Evolutionary conservation across 495 filamentous ascomycete species (phyloP).

Genomic region (Astrocystis sublimbata): DNA sequence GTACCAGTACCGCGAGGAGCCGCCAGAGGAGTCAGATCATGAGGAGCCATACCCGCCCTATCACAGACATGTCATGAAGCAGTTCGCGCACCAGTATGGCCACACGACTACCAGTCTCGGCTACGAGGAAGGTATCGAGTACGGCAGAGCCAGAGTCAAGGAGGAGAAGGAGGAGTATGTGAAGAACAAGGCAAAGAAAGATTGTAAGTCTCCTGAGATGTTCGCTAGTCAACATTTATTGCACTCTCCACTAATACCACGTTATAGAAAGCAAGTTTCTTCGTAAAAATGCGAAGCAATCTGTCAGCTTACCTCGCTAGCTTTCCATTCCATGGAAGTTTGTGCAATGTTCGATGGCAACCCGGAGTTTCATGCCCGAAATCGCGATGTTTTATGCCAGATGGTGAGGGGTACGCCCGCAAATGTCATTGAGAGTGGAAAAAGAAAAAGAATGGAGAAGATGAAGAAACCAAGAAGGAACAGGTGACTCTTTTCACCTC

Average conservation of each 20-base stretch:
- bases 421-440: too few species aligned
- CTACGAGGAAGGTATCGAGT: neutral
- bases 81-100: neutral
- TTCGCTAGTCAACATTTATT: neutral
- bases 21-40: neutral
- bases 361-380: too few species aligned
- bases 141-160: too few species aligned
- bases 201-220: neutral
- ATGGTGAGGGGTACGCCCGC: too few species aligned
- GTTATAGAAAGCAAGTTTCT: neutral
- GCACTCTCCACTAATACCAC: neutral
- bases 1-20: neutral
- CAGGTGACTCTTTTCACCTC: too few species aligned
- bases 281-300: too few species aligned
- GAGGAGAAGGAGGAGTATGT: neutral
- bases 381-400: too few species aligned
- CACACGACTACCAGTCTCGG: neutral
- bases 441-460: too few species aligned
- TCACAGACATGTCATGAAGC: constrained; percentile 4
- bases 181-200: neutral
- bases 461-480: too few species aligned
- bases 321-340: too few species aligned
- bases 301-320: too few species aligned
- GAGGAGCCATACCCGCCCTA: neutral
- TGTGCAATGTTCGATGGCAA: too few species aligned